Conservation (phyloP, 225 moss, liverwort and hornwort genomes). For the Anthoceros angustus region DNA sequence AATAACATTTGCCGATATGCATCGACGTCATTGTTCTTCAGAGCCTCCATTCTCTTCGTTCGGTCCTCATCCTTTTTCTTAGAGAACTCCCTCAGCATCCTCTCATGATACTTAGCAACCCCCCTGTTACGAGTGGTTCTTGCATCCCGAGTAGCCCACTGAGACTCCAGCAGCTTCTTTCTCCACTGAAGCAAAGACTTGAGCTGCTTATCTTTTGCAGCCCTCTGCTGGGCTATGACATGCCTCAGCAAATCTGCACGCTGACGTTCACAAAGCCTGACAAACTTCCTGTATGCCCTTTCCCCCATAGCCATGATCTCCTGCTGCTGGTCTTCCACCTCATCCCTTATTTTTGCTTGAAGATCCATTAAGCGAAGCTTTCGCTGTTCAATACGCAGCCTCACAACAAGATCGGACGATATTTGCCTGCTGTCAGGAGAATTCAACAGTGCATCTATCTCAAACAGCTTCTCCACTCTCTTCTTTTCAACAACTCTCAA, state of each 20-base stretch:
- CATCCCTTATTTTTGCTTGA: conserved; percentile 78
- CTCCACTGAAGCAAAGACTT: conserved; percentile 88
- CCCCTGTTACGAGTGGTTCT: conserved; percentile 92
- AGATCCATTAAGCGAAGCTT: conserved; percentile 82
- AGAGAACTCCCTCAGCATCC: conserved; percentile 86
- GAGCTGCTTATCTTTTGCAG: conserved; percentile 67
- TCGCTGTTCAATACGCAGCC: conserved; percentile 85
- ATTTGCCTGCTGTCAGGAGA: conserved; percentile 41
- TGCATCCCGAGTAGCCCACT: conserved; percentile 83
- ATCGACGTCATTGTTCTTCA: conserved; percentile 98
- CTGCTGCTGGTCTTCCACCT: conserved; percentile 96
- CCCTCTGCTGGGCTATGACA: conserved; percentile 56
- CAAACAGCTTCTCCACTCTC: conserved; percentile 51
- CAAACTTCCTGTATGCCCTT: conserved; percentile 93
- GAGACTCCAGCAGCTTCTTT: conserved; percentile 81
- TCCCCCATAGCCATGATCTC: conserved; percentile 99
- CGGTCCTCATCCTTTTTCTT: conserved; percentile 95
- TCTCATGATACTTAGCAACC: conserved; percentile 94
- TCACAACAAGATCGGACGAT: conserved; percentile 44
- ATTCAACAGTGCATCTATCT: conserved; percentile 36
- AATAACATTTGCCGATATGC: conserved; percentile 94
- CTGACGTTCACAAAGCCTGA: conserved; percentile 92
- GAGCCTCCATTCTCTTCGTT: conserved; percentile 91
- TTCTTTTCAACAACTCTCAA: conserved; percentile 74
- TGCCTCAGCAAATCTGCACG: conserved; percentile 64